Percentiles rank a stretch among this genome's conserved stretches.
These are phyloP conservation scores for Sporodiniella umbellata DNA, from an alignment of 371 early-diverging fungal species.

Conservation along the genomic window DNA sequence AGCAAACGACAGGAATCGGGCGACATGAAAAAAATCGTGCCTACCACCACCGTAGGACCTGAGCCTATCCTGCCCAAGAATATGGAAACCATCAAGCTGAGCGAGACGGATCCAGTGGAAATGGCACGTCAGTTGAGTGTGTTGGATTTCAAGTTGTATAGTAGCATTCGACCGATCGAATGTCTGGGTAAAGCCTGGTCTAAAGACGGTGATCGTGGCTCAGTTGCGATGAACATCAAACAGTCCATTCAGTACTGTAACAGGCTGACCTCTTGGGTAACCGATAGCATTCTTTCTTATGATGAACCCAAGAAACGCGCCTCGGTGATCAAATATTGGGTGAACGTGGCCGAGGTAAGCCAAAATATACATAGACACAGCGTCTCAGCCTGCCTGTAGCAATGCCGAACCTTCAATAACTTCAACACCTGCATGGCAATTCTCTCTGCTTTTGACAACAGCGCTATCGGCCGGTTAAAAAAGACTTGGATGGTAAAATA, in stretches of 20 bases:
- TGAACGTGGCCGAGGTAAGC: conserved; percentile 74
- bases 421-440: conserved; percentile 88
- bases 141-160: conserved; percentile 75
- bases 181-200: conserved; percentile 89
- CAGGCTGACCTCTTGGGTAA: conserved; percentile 74
- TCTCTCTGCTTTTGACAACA: conserved; percentile 82
- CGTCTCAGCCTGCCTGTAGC: conserved; percentile 9
- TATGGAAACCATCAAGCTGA: conserved; percentile 58
- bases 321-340: conserved; percentile 72
- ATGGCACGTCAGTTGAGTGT: conserved; percentile 91
- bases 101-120: conserved; percentile 90
- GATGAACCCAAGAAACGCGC: conserved; percentile 75
- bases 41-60: conserved; percentile 59
- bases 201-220: conserved; percentile 53
- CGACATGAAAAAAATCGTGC: conserved; percentile 60
- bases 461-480: conserved; percentile 80
- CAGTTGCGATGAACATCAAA: conserved; percentile 64
- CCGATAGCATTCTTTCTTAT: conserved; percentile 69
- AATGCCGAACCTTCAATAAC: conserved; percentile 80
- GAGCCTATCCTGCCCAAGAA: conserved; percentile 68
- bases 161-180: conserved; percentile 79
- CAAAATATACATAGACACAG: neutral
- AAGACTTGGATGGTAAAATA: conserved; percentile 81
- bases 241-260: conserved; percentile 69
- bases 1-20: conserved; percentile 58